A percentile compares a stretch with the other conserved stretches of the same genome.
Conservation (phyloP, 2,329 filamentous ascomycete genomes). For the Phaeosphaeria sp. region DNA sequence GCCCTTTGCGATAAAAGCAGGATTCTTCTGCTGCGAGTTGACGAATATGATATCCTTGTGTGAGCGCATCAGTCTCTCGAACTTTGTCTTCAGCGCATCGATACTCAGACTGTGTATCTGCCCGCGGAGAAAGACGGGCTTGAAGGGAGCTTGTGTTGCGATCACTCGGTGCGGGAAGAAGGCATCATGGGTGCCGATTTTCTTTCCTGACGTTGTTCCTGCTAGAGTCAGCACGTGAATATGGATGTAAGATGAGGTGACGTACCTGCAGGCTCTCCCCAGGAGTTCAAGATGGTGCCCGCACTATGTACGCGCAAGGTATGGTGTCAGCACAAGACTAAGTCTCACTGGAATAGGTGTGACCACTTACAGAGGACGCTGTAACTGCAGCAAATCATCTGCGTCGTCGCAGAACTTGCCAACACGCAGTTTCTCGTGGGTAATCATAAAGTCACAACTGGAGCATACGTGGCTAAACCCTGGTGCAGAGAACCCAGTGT, state of each 20-base stretch:
- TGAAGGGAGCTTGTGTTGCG: constrained; percentile 32
- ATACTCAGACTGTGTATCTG: constrained; percentile 33
- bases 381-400: constrained; percentile 53
- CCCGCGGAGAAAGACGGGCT: constrained; percentile 8
- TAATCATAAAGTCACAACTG: constrained; percentile 59
- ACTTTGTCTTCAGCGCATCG: constrained; percentile 10
- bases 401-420: constrained; percentile 68
- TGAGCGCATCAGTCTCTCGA: constrained; percentile 11
- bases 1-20: constrained; percentile 12
- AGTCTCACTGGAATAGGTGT: neutral
- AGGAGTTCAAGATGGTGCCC: constrained; percentile 68
- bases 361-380: constrained; percentile 60
- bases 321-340: neutral
- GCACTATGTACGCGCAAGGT: constrained; percentile 30
- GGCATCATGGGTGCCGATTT: constrained; percentile 16
- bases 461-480: constrained; percentile 61
- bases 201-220: constrained; percentile 29
- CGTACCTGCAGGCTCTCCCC: constrained; percentile 57
- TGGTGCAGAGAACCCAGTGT: constrained; percentile 67
- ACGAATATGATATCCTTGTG: constrained; percentile 46
- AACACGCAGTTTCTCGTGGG: constrained; percentile 66
- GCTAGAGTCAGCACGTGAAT: neutral
- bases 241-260: neutral
- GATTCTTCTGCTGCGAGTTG: constrained; percentile 21
- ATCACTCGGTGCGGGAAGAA: constrained; percentile 29